A percentile compares a stretch with the other conserved stretches of the same genome.
Evolutionary conservation across 495 filamentous ascomycete species (phyloP).

Genomic region (Trichoderma erinaceum): DNA sequence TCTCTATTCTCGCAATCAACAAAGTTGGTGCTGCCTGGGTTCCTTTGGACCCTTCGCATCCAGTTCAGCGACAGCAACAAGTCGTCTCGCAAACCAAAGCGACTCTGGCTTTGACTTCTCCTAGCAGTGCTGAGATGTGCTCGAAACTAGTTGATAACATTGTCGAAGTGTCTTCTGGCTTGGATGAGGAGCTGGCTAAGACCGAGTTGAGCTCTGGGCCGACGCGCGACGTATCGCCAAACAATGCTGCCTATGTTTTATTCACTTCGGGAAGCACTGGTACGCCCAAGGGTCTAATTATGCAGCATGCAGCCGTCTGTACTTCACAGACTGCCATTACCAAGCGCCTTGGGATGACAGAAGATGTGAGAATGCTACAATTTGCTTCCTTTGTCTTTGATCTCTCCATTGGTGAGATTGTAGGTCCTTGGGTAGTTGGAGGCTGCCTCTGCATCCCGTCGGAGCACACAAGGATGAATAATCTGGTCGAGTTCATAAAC

Average conservation of each 20-base stretch:
- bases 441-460: constrained; percentile 47
- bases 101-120: constrained; percentile 2
- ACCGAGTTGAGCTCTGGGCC: background rate
- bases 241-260: constrained; percentile 39
- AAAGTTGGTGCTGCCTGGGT: constrained; percentile 54
- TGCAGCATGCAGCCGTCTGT: constrained; percentile 34
- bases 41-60: constrained; percentile 50
- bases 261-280: constrained; percentile 54
- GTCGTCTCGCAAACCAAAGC: constrained; percentile 14
- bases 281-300: constrained; percentile 39
- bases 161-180: background rate
- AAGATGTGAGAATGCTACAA: constrained; percentile 49
- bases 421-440: constrained; percentile 54
- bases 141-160: background rate
- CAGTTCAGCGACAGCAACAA: constrained; percentile 38
- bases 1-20: constrained; percentile 50
- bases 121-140: background rate
- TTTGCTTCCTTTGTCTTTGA: constrained; percentile 67
- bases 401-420: constrained; percentile 58
- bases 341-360: constrained; percentile 35
- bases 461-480: constrained; percentile 31
- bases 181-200: background rate
- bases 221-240: constrained; percentile 44
- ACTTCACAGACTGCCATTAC: constrained; percentile 29
- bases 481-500: constrained; percentile 35